Percentiles rank a stretch among this genome's conserved stretches.
These are phyloP conservation scores for Myxozyma sirexii DNA, from an alignment of 805 yeast species.

Conservation along the genomic window DNA sequence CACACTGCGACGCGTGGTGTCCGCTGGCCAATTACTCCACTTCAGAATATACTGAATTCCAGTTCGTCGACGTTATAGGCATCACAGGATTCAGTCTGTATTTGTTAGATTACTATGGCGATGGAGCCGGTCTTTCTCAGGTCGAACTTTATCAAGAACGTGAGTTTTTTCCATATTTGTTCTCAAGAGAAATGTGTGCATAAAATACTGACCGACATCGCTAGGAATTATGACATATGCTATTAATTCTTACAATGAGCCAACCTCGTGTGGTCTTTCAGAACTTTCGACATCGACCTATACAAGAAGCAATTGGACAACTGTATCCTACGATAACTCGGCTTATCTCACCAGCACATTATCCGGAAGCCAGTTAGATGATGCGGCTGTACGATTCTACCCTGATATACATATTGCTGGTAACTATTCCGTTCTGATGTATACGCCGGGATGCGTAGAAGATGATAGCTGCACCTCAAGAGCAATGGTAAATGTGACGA, in stretches of 20 bases:
- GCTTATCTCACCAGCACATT: slow-evolving; percentile 44
- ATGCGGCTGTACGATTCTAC: slow-evolving; percentile 44
- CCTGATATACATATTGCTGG: slow-evolving; percentile 78
- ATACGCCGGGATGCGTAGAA: slow-evolving; percentile 82
- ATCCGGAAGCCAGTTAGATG: neutral
- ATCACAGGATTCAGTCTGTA: slow-evolving; percentile 65
- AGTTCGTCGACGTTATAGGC: slow-evolving; percentile 68
- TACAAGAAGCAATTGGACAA: slow-evolving; percentile 17
- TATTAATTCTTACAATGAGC: slow-evolving; percentile 66
- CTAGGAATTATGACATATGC: slow-evolving; percentile 63
- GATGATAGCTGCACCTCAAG: slow-evolving; percentile 71
- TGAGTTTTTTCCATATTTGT: slow-evolving; percentile 25
- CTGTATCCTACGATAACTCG: slow-evolving; percentile 40
- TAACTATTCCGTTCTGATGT: slow-evolving; percentile 67
- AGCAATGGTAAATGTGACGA: slow-evolving; percentile 77
- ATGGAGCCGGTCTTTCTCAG: slow-evolving; percentile 68
- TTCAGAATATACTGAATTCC: slow-evolving; percentile 75
- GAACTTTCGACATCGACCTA: slow-evolving; percentile 38
- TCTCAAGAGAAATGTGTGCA: neutral
- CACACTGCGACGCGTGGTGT: slow-evolving; percentile 85
- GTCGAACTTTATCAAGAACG: slow-evolving; percentile 67
- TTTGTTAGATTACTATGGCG: slow-evolving; percentile 69
- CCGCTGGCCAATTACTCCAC: slow-evolving; percentile 55
- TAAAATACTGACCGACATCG: neutral
- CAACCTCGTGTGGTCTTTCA: slow-evolving; percentile 56